phyloP scores from a whole-genome alignment of 352 stramenopile genomes.

The Globisporangium yorkense region DNA sequence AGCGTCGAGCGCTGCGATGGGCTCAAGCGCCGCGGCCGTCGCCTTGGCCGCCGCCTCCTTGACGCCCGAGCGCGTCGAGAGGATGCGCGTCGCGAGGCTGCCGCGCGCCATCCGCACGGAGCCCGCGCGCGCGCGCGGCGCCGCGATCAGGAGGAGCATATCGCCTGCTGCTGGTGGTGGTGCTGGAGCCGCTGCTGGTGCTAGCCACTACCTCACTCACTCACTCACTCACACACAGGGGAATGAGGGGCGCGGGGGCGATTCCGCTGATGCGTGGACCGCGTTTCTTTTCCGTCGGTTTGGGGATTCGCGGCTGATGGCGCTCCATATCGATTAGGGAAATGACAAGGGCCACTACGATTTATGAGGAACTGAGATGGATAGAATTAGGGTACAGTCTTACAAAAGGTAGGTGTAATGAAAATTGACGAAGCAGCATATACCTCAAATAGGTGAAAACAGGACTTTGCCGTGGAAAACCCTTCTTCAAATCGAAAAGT shows the following conservation, averaged over 20 bases:
- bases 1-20: not conserved
- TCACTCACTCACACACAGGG: too few species aligned
- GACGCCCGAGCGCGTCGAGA: constrained; percentile 52
- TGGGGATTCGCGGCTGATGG: not conserved
- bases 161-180: not conserved
- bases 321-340: not conserved
- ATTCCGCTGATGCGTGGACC: not conserved
- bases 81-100: constrained; percentile 29
- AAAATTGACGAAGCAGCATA: too few species aligned
- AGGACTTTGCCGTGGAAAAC: too few species aligned
- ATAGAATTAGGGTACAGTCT: not conserved
- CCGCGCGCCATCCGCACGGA: not conserved
- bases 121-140: not conserved
- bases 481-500: too few species aligned
- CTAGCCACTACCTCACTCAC: not conserved
- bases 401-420: not conserved
- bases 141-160: constrained; percentile 2
- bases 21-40: constrained; percentile 20
- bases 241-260: too few species aligned
- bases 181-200: not conserved
- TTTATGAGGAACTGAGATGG: not conserved
- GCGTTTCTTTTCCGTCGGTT: not conserved
- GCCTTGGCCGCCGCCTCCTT: constrained; percentile 34
- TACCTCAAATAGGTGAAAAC: too few species aligned
- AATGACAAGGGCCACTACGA: not conserved